Evolutionary conservation across 495 filamentous ascomycete genomes (phyloP).

Genomic region (Neurospora sp.): DNA sequence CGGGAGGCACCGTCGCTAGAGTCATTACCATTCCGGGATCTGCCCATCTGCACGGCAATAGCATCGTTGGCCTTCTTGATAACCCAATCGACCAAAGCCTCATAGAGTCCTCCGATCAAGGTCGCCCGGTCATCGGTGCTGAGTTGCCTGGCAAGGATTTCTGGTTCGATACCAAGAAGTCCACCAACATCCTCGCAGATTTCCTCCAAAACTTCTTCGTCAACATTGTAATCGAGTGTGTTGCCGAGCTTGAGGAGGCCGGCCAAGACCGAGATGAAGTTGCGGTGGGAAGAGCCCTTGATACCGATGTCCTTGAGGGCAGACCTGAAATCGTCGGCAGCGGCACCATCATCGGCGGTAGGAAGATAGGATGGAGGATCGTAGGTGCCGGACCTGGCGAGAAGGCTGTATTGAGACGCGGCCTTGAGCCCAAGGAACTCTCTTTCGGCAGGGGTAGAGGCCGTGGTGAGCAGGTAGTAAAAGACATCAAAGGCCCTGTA

Average conservation of each 20-base stretch:
- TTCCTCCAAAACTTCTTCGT: conserved; percentile 75
- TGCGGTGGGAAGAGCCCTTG: conserved; percentile 69
- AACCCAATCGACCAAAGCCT: conserved; percentile 92
- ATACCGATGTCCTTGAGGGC: conserved; percentile 84
- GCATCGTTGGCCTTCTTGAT: conserved; percentile 82
- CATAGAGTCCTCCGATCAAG: conserved; percentile 79
- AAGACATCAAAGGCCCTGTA: conserved; percentile 97
- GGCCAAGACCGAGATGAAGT: conserved; percentile 73
- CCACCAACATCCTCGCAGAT: conserved; percentile 85
- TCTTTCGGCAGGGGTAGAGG: conserved; percentile 81
- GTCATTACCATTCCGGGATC: conserved; percentile 49
- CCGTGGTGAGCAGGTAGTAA: conserved; percentile 87
- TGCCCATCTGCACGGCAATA: conserved; percentile 63
- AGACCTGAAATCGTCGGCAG: conserved; percentile 82
- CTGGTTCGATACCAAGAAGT: conserved; percentile 77
- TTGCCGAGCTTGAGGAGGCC: conserved; percentile 88
- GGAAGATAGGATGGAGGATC: conserved; percentile 82
- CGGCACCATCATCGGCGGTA: conserved; percentile 84
- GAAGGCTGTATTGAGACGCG: conserved; percentile 65
- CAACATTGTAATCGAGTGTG: conserved; percentile 72
- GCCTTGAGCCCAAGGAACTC: conserved; percentile 82
- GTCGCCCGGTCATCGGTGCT: conserved; percentile 73
- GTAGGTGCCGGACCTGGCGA: conserved; percentile 78
- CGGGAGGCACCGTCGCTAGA: conserved; percentile 45
- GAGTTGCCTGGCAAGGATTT: conserved; percentile 67